Evolutionary conservation across 106 monocot species (phyloP), one percentile per base, ranked within the genome.

Genomic region (Acorus gramineus): DNA sequence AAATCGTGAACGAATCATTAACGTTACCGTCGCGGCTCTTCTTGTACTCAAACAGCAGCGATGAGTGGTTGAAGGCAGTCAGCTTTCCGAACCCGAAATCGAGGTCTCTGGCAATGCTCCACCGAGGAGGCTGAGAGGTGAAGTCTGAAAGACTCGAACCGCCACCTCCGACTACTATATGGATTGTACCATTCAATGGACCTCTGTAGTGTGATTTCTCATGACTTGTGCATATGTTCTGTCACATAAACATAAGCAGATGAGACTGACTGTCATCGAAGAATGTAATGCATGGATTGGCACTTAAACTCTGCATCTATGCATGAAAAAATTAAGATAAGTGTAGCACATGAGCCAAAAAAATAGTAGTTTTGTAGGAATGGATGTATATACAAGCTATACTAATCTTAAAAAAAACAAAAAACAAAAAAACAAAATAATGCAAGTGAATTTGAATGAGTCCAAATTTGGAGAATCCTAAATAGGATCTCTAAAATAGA

Each of bases 111-210:
- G 73, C 76, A 55, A 83, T 56, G 66, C 90, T 90, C 95, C 95
- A 96, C 42, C 70, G 62, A 3, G 95, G 54, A 7, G 48, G 10
- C 8, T 70, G 7, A 3, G 74, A 13, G 3, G 71, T 62, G 74
- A 78, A 90, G 8, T 61, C 71, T 1, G 95, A 65, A 42, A 96
- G 84, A 64, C 67, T 77, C 3, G 85, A 80, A 47, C 95, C 90
- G 5, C 77, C 95, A 4, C 90, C 90, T 4, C 95, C 95, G 3
- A 80, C 87, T 13, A 96, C 95, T 12, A 96, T 64, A 71, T 90
- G 90, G n/a, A 85, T 96, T 12, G 90, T 96, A 57, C 85, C 95
- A 50, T 44, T 62, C 14, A 96, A 79, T 3, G 78, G 59, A 46
- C 95, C 90, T 2, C 11, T 68, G 68, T 90, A 96, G 59, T 75